Percentiles rank a stretch among this genome's conserved stretches.
Evolutionary conservation across 305 asterid species (phyloP).

Genomic region (Nicotiana rustica): DNA sequence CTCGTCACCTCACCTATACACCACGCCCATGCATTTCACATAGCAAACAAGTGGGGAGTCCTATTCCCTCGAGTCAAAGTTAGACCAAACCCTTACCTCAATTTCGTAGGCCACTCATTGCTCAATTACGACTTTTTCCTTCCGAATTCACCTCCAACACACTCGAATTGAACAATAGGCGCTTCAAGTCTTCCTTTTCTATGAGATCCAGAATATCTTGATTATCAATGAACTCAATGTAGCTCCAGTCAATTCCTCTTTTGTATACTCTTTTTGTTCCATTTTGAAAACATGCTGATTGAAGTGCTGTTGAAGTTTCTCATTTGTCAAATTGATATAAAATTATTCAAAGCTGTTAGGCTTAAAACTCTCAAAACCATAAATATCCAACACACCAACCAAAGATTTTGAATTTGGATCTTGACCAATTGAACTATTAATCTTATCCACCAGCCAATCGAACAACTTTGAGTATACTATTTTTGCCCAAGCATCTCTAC

Average conservation of each 20-base stretch:
- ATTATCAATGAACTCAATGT: constrained; percentile 81
- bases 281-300: constrained; percentile 94
- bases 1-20: too few species aligned
- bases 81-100: too few species aligned
- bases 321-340: constrained; percentile 89
- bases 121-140: too few species aligned
- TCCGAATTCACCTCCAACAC: too few species aligned
- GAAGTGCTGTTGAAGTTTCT: constrained; percentile 93
- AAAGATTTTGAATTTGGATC: constrained; percentile 79
- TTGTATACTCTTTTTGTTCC: constrained; percentile 93
- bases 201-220: too few species aligned
- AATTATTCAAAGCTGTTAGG: constrained; percentile 97
- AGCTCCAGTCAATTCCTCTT: constrained; percentile 93
- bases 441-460: constrained; percentile 78
- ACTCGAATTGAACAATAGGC: too few species aligned
- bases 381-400: constrained; percentile 94
- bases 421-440: constrained; percentile 91
- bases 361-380: constrained; percentile 99
- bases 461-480: constrained; percentile 44
- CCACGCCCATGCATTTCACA: too few species aligned
- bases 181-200: too few species aligned
- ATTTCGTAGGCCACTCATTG: too few species aligned
- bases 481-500: constrained; percentile 50
- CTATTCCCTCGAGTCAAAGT: too few species aligned
- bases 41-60: too few species aligned